Evolutionary conservation across 129 eudicot genomes (phyloP), one percentile per base, ranked within the genome.

Genomic region (Apium graveolens): DNA sequence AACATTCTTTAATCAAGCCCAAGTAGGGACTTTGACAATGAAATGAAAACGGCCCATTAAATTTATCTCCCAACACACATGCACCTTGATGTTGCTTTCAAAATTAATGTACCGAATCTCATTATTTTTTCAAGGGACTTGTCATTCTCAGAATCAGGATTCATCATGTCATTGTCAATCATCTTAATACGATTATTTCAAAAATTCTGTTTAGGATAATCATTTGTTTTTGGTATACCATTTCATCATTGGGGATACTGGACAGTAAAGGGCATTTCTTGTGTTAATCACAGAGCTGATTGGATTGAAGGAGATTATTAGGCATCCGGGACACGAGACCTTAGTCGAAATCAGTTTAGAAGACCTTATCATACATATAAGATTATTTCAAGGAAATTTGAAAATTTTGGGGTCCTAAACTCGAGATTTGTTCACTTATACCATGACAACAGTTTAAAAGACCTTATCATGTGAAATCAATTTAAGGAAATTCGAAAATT

Each of bases 81-180:
- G 63, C 63, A 55, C 29, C 63, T 21, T 21, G 1, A 18, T 55
- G 65, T 55, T 55, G 65, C 65, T 55, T 24, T 55, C 65, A 55
- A 21, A 1, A 55, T 55, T 55, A 24, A 21, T 55, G 65, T 2
- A 55, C 65, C 65, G 12, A 55, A 55, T 26, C 68, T 60, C 68
- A 26, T 60, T 60, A 60, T 60, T 2, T 60, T 60, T n/a, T n/a
- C n/a, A 2, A 11, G 17, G 68, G 68, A 10, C 68, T 60, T 60
- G 68, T 60, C 68, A n/a, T 60, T 60, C 68, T 60, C 68, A 60
- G 68, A 60, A 60, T 24, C 68, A 60, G 32, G 68, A 60, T n/a
- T 60, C 6, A 60, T n/a, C 29, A 2, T 60, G 68, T 57, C 68
- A 60, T 8, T 0, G 17, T 60, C 68, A 26, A 11, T 60, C 68